Percentiles rank a stretch among this genome's conserved stretches.
These are phyloP conservation scores for Colletotrichum sp. DNA, from an alignment of 2,329 filamentous ascomycete species.

Conservation along the genomic window DNA sequence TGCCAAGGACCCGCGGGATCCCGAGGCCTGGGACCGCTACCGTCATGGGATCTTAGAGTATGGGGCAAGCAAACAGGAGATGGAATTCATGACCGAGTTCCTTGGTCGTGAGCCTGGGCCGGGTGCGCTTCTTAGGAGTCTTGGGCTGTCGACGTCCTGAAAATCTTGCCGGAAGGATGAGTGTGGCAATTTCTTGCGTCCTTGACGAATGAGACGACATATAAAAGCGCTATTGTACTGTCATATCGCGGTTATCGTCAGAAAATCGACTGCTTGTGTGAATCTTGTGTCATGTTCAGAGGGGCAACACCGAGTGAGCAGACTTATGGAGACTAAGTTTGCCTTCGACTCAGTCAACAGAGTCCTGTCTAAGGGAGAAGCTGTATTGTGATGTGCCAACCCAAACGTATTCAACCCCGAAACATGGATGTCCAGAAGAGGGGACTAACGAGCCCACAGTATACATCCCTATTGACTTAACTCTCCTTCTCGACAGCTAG, in stretches of 20 bases:
- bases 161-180: not conserved
- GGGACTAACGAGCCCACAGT: not conserved
- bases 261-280: not conserved
- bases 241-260: not conserved
- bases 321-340: not conserved
- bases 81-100: conserved; percentile 26
- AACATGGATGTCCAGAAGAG: not conserved
- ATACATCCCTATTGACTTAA: not conserved
- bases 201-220: not conserved
- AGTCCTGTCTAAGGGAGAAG: not conserved
- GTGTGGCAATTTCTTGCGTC: not conserved
- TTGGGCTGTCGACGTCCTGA: not conserved
- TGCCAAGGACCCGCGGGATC: conserved; percentile 20
- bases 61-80: conserved; percentile 26
- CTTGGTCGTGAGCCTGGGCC: conserved; percentile 24
- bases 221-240: not conserved
- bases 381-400: not conserved
- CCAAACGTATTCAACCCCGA: not conserved
- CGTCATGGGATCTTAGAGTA: conserved; percentile 23
- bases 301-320: not conserved
- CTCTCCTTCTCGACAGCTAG: not conserved
- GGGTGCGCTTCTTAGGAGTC: conserved; percentile 5
- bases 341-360: not conserved
- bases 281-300: not conserved
- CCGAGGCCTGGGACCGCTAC: conserved; percentile 24